A percentile compares a stretch with the other conserved stretches of the same genome.
phyloP scores from a whole-genome alignment of 495 filamentous ascomycete genomes.

The Aspergillus nidulans region DNA sequence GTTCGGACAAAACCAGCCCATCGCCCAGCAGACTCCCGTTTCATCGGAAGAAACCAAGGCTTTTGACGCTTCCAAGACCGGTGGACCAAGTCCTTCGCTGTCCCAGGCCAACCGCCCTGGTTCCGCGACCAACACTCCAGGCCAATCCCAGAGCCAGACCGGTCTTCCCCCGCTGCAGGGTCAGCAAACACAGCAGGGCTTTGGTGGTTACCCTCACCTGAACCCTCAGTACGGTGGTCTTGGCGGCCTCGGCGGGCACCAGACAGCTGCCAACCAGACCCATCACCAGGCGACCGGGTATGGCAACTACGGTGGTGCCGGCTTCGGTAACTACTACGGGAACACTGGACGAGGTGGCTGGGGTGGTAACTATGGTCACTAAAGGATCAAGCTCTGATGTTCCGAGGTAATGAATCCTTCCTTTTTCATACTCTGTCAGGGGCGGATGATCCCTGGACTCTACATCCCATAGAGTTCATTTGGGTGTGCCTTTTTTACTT shows the following conservation, averaged over 20 bases:
- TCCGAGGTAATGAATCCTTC: conserved; percentile 31
- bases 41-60: conserved; percentile 70
- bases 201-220: conserved; percentile 72
- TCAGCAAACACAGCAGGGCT: conserved; percentile 60
- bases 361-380: conserved; percentile 65
- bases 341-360: conserved; percentile 57
- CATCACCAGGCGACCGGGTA: conserved; percentile 56
- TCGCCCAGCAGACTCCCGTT: conserved; percentile 58
- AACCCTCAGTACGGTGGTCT: conserved; percentile 69
- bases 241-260: conserved; percentile 64
- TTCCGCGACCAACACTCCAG: conserved; percentile 73
- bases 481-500: conserved; percentile 8
- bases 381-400: conserved; percentile 34
- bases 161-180: conserved; percentile 75
- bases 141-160: conserved; percentile 52
- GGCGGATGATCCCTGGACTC: conserved; percentile 19
- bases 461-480: conserved; percentile 23
- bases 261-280: conserved; percentile 53
- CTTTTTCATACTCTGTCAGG: conserved; percentile 21
- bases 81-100: conserved; percentile 80
- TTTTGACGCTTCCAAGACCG: conserved; percentile 67
- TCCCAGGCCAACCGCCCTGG: conserved; percentile 75
- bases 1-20: conserved; percentile 66
- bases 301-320: conserved; percentile 47
- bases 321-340: conserved; percentile 53